A percentile compares a stretch with the other conserved stretches of the same genome.
phyloP scores from a whole-genome alignment of 257 asterid species.

The Salvia hispanica region DNA sequence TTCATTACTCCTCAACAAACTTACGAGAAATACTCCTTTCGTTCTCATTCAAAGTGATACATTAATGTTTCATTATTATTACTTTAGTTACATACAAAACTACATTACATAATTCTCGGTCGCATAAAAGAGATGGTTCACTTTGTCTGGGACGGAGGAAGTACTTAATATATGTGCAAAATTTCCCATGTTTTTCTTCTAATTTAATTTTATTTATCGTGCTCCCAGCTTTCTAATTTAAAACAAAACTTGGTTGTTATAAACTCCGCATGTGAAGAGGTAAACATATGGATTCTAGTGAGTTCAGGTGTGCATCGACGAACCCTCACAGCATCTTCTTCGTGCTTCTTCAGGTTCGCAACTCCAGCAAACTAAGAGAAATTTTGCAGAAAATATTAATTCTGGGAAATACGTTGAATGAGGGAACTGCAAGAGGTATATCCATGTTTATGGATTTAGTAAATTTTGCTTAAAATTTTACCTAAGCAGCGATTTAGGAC shows the following conservation, averaged over 20 bases:
- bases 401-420: conserved; percentile 87
- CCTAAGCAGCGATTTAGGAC: background rate
- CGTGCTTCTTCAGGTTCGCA: conserved; percentile 67
- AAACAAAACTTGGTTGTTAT: conserved; percentile 65
- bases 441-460: background rate
- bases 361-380: conserved; percentile 75
- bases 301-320: conserved; percentile 12
- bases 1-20: conserved; percentile 18
- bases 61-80: too few species aligned
- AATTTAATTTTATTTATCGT: background rate
- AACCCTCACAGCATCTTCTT: conserved; percentile 11
- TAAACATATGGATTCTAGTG: conserved; percentile 33
- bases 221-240: conserved; percentile 76
- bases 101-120: too few species aligned
- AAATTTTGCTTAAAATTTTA: background rate
- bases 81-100: too few species aligned
- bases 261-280: conserved; percentile 91
- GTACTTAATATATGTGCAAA: conserved; percentile 3
- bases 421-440: conserved; percentile 98
- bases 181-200: conserved; percentile 10
- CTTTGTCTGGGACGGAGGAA: too few species aligned
- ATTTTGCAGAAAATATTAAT: conserved; percentile 70
- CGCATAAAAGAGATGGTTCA: too few species aligned
- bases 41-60: too few species aligned
- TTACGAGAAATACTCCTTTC: background rate